phyloP scores from a whole-genome alignment of 768 basidiomycete species.

The Terana coerulea region DNA sequence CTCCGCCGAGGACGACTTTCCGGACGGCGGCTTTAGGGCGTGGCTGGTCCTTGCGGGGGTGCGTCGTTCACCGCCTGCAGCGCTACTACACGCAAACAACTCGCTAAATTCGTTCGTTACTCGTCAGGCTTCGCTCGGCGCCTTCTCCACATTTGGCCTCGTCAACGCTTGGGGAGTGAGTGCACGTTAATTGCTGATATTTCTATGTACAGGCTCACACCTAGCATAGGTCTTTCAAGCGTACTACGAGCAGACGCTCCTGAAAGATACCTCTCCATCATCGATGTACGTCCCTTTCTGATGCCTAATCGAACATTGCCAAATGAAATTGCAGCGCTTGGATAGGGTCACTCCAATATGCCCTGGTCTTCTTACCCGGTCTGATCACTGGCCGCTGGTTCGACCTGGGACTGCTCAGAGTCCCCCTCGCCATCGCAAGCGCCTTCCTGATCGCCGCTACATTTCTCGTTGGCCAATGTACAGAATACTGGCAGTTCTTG shows the following conservation, averaged over 20 bases:
- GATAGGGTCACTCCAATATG: conserved; percentile 77
- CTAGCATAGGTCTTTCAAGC: conserved; percentile 60
- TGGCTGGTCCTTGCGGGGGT: conserved; percentile 9
- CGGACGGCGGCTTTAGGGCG: conserved; percentile 6
- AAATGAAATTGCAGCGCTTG: conserved; percentile 30
- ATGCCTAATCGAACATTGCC: background rate
- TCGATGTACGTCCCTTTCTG: conserved; percentile 42
- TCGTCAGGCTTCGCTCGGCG: conserved; percentile 29
- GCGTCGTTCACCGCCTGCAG: background rate
- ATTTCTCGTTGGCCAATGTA: conserved; percentile 70
- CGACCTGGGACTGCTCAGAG: conserved; percentile 64
- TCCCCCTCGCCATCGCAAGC: conserved; percentile 45
- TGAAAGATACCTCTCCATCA: conserved; percentile 51
- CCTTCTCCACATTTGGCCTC: conserved; percentile 56
- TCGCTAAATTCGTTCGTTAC: conserved; percentile 2
- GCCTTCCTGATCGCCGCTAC: conserved; percentile 48
- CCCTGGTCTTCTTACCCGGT: conserved; percentile 59
- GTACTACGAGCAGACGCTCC: conserved; percentile 58
- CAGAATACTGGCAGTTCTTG: conserved; percentile 72
- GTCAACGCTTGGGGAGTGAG: conserved; percentile 73
- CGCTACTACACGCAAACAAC: background rate
- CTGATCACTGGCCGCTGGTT: conserved; percentile 64
- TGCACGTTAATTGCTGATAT: conserved; percentile 12
- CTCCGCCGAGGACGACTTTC: background rate
- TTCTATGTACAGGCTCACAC: background rate